Base-by-base conservation (phyloP, 768 basidiomycete genomes). In the Kwoniella pini region DNA sequence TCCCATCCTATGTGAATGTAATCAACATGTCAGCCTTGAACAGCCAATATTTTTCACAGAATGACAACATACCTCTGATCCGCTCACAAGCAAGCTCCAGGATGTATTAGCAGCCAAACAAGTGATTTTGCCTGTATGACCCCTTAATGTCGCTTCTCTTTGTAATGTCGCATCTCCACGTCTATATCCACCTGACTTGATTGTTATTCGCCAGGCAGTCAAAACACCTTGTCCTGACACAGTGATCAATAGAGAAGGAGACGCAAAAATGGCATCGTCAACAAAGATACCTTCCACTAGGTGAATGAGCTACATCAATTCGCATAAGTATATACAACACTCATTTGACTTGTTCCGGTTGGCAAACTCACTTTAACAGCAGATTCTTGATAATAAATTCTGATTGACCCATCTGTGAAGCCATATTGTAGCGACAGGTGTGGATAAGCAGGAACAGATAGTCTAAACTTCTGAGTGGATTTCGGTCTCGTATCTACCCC, bases 61-160 rank as follows among this genome's bases (percentile, higher is more conserved):
- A n/a, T n/a, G n/a, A 36, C 19, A 24, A 67, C 64, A 60, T 49
- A 73, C 71, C 50, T 84, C 83, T 15, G 89, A 89, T 10, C 91
- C 91, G 65, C 89, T 93, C 43, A 93, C 84, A 22, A 85, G 84
- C 22, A 91, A 68, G 0, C 89, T 90, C 93, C 93, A 95, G 1
- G 87, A 79, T 42, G 88, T 81, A 13, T 88, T 93, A 1, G 89
- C 86, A 7, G 86, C 80, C 15, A 95, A 82, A 66, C 84, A 87
- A 0, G 82, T 75, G 22, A 95, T 84, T 48, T 84, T 82, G 45
- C 85, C 85, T 2, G 84, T 85, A 67, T 94, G 93, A 15, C 89
- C 85, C 13, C 89, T 85, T 83, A 96, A 85, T 61, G 90, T 85
- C 64, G 91, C 86, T 3, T 86, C 84, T 21, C 89, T 81, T 10